These are phyloP conservation scores for Claviceps spartinae DNA, from an alignment of 2,329 filamentous ascomycete species.

Conservation along the genomic window DNA sequence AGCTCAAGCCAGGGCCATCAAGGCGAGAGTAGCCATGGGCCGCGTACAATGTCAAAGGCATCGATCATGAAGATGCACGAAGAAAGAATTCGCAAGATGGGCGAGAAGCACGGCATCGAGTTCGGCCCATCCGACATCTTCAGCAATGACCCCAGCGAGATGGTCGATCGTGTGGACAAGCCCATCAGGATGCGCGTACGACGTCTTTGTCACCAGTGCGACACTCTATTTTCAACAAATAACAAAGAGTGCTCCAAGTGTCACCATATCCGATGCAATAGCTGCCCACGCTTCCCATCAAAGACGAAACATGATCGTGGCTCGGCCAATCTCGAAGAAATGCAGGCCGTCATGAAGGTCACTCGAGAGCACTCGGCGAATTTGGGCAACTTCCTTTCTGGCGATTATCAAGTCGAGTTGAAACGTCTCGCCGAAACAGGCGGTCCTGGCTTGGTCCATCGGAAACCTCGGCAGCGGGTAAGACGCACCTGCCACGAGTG, in stretches of 20 bases:
- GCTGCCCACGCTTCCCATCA: conserved; percentile 62
- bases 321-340: conserved; percentile 36
- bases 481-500: conserved; percentile 68
- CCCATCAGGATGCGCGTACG: conserved; percentile 67
- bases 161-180: conserved; percentile 55
- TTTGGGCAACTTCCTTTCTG: conserved; percentile 33
- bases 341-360: conserved; percentile 36
- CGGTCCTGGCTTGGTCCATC: conserved; percentile 58
- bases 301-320: conserved; percentile 46
- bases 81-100: conserved; percentile 42
- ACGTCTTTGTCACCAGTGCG: conserved; percentile 70
- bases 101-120: conserved; percentile 41
- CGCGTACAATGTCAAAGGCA: conserved; percentile 23
- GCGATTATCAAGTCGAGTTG: conserved; percentile 36
- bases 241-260: conserved; percentile 60
- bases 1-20: conserved; percentile 10
- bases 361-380: conserved; percentile 43
- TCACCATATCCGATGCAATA: conserved; percentile 66
- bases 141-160: conserved; percentile 33
- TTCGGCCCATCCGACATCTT: conserved; percentile 42
- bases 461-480: conserved; percentile 58
- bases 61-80: conserved; percentile 38
- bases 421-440: conserved; percentile 52
- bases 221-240: conserved; percentile 56
- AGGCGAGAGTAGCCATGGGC: conserved; percentile 14